These are phyloP conservation scores for Gliomastix tumulicola DNA, from an alignment of 2,329 filamentous ascomycete genomes.

Conservation along the genomic window DNA sequence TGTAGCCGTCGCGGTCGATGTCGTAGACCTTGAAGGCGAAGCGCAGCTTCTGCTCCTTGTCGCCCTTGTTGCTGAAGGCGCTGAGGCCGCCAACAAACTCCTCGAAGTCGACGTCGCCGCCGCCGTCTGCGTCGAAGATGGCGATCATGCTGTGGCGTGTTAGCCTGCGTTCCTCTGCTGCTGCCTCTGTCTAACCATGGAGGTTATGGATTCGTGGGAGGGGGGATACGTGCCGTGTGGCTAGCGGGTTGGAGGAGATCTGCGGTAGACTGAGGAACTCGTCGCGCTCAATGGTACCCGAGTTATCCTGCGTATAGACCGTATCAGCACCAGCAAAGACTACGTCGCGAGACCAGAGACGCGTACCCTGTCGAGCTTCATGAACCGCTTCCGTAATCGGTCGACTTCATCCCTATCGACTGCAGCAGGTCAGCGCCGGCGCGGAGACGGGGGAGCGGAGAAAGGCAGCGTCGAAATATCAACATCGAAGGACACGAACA, in stretches of 20 bases:
- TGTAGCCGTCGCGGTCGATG: conserved; percentile 96
- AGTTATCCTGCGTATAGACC: conserved; percentile 91
- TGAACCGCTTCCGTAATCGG: conserved; percentile 90
- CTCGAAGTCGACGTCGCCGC: conserved; percentile 96
- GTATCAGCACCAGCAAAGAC: no score
- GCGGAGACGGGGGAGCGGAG: no score
- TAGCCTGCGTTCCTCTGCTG: neutral
- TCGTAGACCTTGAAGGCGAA: conserved; percentile 99
- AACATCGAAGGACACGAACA: no score
- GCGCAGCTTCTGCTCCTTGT: conserved; percentile 96
- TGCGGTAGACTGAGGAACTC: conserved; percentile 96
- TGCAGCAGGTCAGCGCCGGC: no score
- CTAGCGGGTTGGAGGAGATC: conserved; percentile 95
- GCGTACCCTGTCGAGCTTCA: conserved; percentile 95
- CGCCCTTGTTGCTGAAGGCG: conserved; percentile 95
- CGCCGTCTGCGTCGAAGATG: conserved; percentile 97
- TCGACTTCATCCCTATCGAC: conserved; percentile 98
- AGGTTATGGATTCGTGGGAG: neutral
- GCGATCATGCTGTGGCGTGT: conserved; percentile 93
- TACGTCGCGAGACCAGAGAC: conserved; percentile 2
- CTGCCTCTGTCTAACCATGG: neutral
- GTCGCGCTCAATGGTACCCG: conserved; percentile 95
- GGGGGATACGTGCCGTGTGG: conserved; percentile 75
- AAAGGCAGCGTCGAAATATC: no score
- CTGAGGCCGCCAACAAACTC: conserved; percentile 95